phyloP scores from a whole-genome alignment of 192 early-diverging fungal genomes.

The Coemansia sp. region DNA sequence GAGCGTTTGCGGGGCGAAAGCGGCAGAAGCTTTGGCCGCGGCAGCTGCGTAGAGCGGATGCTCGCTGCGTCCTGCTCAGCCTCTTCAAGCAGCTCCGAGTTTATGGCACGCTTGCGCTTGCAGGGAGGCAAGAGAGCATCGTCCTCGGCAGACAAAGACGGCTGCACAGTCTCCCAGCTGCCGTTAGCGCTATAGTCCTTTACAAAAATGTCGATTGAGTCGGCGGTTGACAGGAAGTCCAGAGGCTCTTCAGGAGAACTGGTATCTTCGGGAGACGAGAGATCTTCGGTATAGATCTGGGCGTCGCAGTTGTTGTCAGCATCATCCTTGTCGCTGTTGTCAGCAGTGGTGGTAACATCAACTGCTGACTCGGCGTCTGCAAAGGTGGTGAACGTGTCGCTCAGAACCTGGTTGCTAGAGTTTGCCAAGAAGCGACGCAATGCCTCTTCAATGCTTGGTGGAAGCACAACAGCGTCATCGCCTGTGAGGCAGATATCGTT shows the following conservation, averaged over 20 bases:
- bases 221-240: constrained; percentile 26
- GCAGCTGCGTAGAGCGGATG: constrained; percentile 8
- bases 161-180: constrained; percentile 35
- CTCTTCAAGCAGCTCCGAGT: constrained; percentile 35
- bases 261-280: constrained; percentile 31
- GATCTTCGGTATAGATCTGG: constrained; percentile 30
- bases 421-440: constrained; percentile 43
- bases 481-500: neutral
- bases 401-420: constrained; percentile 36
- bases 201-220: constrained; percentile 39
- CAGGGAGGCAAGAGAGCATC: constrained; percentile 34
- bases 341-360: neutral
- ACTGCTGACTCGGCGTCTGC: constrained; percentile 12
- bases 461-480: constrained; percentile 22
- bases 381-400: constrained; percentile 48
- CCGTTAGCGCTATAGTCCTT: constrained; percentile 26
- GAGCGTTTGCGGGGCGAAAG: constrained; percentile 51
- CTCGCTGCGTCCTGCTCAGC: constrained; percentile 17
- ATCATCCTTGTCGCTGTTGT: constrained; percentile 10
- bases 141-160: constrained; percentile 14
- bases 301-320: constrained; percentile 21
- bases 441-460: constrained; percentile 43
- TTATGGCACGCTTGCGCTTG: constrained; percentile 45
- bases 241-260: constrained; percentile 29
- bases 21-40: constrained; percentile 22